Conservation (phyloP, 2,329 filamentous ascomycete species). For the Hymenoscyphus albidus region DNA sequence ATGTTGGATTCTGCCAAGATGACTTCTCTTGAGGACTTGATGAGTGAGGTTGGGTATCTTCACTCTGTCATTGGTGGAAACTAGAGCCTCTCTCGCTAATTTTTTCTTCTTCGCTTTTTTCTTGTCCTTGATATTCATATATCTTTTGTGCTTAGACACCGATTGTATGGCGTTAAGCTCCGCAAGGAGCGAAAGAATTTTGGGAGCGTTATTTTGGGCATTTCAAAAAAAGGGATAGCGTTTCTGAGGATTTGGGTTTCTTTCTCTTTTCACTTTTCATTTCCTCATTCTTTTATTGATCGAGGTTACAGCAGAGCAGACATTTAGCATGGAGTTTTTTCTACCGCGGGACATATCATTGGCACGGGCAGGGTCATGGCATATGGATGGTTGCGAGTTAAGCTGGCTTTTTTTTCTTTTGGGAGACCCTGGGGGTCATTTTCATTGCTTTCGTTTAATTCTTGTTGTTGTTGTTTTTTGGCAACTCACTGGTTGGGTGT, state of each 20-base stretch:
- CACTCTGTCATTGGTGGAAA: slow-evolving; percentile 38
- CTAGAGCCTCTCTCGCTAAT: not conserved
- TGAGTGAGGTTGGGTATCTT: slow-evolving; percentile 50
- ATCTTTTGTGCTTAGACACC: slow-evolving; percentile 4
- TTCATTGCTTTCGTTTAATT: not conserved
- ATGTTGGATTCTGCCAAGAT: slow-evolving; percentile 21
- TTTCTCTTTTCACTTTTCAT: not conserved
- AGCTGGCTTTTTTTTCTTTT: not conserved
- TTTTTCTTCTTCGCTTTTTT: not conserved
- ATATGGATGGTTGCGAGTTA: not conserved
- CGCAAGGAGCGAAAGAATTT: not conserved
- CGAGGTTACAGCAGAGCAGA: not conserved
- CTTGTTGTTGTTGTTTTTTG: not conserved
- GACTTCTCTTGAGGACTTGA: slow-evolving; percentile 44
- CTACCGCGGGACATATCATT: no score
- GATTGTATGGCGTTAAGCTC: not conserved
- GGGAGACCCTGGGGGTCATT: not conserved
- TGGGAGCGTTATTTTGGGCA: slow-evolving; percentile 1
- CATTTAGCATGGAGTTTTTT: slow-evolving; percentile 22
- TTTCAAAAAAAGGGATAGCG: not conserved
- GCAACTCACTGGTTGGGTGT: not conserved
- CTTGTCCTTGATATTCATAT: not conserved
- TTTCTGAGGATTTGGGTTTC: not conserved
- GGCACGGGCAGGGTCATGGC: not conserved
- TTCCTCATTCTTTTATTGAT: no score